A percentile compares a stretch with the other conserved stretches of the same genome.
Conservation (phyloP, 768 basidiomycete species). For the Rhizopogon roseolus region DNA sequence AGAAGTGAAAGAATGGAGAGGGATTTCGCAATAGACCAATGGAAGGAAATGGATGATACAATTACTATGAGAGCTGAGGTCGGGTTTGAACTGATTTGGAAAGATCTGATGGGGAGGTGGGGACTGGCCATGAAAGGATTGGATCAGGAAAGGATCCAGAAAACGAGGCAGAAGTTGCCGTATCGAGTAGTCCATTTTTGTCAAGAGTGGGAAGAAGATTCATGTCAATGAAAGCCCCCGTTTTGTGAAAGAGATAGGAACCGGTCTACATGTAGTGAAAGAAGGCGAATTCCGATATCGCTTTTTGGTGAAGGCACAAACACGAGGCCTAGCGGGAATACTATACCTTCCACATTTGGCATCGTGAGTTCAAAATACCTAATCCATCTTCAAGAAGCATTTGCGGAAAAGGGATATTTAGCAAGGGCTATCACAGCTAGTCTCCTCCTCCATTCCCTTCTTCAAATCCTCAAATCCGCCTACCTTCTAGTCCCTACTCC, state of each 20-base stretch:
- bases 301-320: conserved; percentile 9
- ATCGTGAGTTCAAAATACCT: conserved; percentile 2
- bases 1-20: conserved; percentile 3
- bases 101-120: conserved; percentile 2
- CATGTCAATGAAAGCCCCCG: conserved; percentile 20
- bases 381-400: conserved; percentile 6
- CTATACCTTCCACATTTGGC: conserved; percentile 12
- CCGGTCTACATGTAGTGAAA: conserved; percentile 2
- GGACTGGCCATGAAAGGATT: conserved; percentile 7
- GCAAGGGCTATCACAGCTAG: conserved; percentile 20
- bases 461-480: conserved; percentile 21
- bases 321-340: conserved; percentile 26
- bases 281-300: conserved; percentile 21
- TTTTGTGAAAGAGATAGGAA: conserved; percentile 9
- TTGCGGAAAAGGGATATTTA: conserved; percentile 25
- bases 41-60: conserved; percentile 3
- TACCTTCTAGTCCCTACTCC: conserved; percentile 33
- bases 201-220: conserved; percentile 17
- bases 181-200: neutral
- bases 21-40: neutral
- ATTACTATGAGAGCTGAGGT: neutral
- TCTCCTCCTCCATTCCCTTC: conserved; percentile 15
- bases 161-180: conserved; percentile 3
- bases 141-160: conserved; percentile 9
- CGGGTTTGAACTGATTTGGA: neutral